Evolutionary conservation across 441 rosid species (phyloP), one percentile per base, ranked within the genome.

Genomic region (Bocquillonia castaneifolia): DNA sequence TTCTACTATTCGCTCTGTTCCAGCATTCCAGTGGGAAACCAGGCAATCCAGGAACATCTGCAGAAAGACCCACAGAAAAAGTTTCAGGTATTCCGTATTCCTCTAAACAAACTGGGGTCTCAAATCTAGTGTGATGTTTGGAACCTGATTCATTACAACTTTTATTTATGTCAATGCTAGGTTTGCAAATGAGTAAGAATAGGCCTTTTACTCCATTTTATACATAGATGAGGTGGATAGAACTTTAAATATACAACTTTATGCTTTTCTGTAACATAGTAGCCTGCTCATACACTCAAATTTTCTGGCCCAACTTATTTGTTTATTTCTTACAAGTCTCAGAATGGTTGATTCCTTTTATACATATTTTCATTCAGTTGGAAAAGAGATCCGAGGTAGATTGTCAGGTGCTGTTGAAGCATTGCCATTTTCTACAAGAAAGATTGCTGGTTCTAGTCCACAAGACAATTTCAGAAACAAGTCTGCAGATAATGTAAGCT

Each of bases 341-440:
- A 47, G 37, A 2, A 13, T 48, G 70, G 36, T 37, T 67, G 37
- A 59, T 60, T 26, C 55, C 15, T 48, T 5, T 18, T 58, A 53
- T 47, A 15, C 25, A 56, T 56, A n/a, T 66, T 45, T 66, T 29
- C 15, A 61, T 81, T 14, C 77, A 86, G 89, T 82, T 59, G 97
- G 95, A 60, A 91, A 80, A 75, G 98, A 95, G 61, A 82, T 83
- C 7, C 92, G 93, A 5, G 97, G 86, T 18, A 89, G 88, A 86
- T 74, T 84, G 59, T 85, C 97, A 3, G 99, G 96, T 75, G 97
- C 98, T 63, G 96, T 87, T 45, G 98, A 91, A 73, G 96, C 90
- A 73, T n/a, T n/a, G n/a, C n/a, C n/a, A n/a, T 89, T 95, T 79
- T 74, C 93, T 58, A 75, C 96, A 65, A 86, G 85, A 67, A 90